Evolutionary conservation across 2,329 filamentous ascomycete genomes (phyloP).

Genomic region (Hyphodiscus sp.): DNA sequence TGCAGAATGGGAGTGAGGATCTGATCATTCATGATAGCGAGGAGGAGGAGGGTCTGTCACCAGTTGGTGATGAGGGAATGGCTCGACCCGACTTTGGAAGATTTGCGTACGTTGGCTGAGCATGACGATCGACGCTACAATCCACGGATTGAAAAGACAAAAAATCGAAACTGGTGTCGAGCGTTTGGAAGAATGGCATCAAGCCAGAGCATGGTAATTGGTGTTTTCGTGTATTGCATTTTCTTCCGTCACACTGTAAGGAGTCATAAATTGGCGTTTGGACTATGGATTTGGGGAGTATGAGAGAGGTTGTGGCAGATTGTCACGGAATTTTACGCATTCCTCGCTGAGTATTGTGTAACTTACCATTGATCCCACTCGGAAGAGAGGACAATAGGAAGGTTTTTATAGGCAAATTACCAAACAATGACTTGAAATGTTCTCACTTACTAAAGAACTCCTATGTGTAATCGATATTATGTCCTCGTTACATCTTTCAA

Average conservation of each 20-base stretch:
- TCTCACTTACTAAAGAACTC: no score
- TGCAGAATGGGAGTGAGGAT: constrained; percentile 43
- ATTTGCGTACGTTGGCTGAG: constrained; percentile 14
- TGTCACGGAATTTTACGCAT: background rate
- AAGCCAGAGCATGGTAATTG: background rate
- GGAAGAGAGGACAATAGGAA: background rate
- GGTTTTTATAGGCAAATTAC: background rate
- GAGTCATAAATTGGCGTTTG: constrained; percentile 4
- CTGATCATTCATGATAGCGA: constrained; percentile 41
- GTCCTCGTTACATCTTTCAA: no score
- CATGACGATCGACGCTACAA: background rate
- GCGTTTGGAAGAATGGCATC: background rate
- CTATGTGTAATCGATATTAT: no score
- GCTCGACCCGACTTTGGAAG: constrained; percentile 6
- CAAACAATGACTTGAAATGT: background rate
- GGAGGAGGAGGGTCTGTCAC: constrained; percentile 25
- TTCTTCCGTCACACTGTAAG: background rate
- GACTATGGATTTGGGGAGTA: constrained; percentile 1
- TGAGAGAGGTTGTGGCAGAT: background rate
- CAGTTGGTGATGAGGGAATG: constrained; percentile 1
- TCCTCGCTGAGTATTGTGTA: background rate
- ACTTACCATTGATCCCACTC: background rate
- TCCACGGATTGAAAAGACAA: background rate
- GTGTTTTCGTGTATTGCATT: background rate
- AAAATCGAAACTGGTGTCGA: background rate